Conservation (phyloP, 2,329 filamentous ascomycete genomes). For the Colletotrichum costaricense region DNA sequence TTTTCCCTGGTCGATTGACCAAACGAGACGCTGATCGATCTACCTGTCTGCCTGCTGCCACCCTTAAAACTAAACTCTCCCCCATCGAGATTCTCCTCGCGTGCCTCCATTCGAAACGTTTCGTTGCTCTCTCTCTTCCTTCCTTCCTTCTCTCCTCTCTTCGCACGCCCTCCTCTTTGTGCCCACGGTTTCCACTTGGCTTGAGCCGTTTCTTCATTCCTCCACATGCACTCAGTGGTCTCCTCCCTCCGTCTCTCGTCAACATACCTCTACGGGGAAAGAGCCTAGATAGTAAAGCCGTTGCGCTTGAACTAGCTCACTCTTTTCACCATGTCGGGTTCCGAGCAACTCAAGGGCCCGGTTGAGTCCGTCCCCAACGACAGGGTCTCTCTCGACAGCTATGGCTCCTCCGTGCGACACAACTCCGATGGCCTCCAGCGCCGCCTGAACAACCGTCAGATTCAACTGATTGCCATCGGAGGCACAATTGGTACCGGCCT, state of each 20-base stretch:
- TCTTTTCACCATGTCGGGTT: constrained; percentile 2
- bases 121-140: neutral
- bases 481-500: constrained; percentile 61
- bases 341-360: constrained; percentile 27
- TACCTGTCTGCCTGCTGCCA: neutral
- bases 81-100: constrained; percentile 9
- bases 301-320: neutral
- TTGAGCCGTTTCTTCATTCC: neutral
- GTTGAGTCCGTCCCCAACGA: constrained; percentile 14
- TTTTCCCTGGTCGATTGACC: neutral
- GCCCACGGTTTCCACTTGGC: constrained; percentile 7
- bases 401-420: constrained; percentile 33
- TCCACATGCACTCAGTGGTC: constrained; percentile 26
- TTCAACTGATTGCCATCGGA: constrained; percentile 60
- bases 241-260: neutral
- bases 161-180: neutral
- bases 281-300: neutral
- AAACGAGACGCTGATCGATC: constrained; percentile 1
- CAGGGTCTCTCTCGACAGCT: constrained; percentile 29
- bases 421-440: constrained; percentile 47
- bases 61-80: constrained; percentile 26
- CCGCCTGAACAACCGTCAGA: constrained; percentile 46
- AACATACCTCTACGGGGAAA: constrained; percentile 9
- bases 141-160: neutral
- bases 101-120: neutral